Evolutionary conservation across 2,329 filamentous ascomycete species (phyloP).

Genomic region (Monosporascus ibericus): DNA sequence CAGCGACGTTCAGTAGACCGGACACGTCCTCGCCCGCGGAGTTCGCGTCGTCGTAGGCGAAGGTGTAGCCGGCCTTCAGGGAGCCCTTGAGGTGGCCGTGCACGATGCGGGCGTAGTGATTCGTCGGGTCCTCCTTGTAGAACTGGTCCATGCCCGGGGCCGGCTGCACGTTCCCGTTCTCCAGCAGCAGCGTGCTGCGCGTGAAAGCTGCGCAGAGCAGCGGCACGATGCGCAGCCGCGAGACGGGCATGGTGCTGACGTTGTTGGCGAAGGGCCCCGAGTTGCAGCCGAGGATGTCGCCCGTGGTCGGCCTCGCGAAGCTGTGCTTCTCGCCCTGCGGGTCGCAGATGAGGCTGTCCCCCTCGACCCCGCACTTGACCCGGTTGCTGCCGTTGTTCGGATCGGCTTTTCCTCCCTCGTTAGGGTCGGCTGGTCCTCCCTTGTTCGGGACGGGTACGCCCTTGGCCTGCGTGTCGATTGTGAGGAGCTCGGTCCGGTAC

Average conservation of each 20-base stretch:
- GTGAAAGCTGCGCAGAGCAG: slow-evolving; percentile 19
- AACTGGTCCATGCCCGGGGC: slow-evolving; percentile 17
- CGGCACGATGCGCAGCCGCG: slow-evolving; percentile 13
- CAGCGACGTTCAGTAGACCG: neutral
- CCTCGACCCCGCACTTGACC: neutral
- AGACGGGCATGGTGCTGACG: slow-evolving; percentile 3
- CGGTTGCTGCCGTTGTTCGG: too few species aligned
- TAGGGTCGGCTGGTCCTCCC: too few species aligned
- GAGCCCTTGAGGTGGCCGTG: slow-evolving; percentile 42
- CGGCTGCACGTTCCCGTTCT: slow-evolving; percentile 27
- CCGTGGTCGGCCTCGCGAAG: slow-evolving; percentile 11
- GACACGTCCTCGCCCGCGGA: slow-evolving; percentile 31
- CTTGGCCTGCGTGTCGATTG: slow-evolving; percentile 50
- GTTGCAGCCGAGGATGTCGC: slow-evolving; percentile 47
- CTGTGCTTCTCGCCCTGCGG: slow-evolving; percentile 8
- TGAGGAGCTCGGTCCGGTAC: slow-evolving; percentile 32
- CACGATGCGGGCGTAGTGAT: slow-evolving; percentile 41
- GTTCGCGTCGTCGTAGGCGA: slow-evolving; percentile 51
- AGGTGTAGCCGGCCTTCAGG: slow-evolving; percentile 38
- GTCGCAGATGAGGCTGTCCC: slow-evolving; percentile 12
- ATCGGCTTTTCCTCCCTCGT: too few species aligned
- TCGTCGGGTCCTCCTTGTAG: slow-evolving; percentile 19
- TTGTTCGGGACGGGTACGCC: slow-evolving; percentile 10
- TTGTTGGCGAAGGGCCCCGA: slow-evolving; percentile 19
- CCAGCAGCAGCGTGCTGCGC: slow-evolving; percentile 20